A percentile compares a stretch with the other conserved stretches of the same genome.
Evolutionary conservation across 2,329 filamentous ascomycete genomes (phyloP).

Genomic region (Epichloe aotearoae): DNA sequence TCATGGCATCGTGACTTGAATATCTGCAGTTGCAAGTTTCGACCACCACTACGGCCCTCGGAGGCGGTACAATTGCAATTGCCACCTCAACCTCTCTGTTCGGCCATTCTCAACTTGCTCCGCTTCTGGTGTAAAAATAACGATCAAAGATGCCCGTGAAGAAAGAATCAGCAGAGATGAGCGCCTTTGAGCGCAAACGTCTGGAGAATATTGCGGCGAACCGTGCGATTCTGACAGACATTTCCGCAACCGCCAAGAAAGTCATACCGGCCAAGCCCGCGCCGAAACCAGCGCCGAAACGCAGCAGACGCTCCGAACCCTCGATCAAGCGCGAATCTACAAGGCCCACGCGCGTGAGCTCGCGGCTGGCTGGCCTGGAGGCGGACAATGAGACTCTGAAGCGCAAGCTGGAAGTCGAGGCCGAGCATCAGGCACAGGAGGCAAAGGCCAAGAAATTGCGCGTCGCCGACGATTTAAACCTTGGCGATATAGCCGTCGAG

Average conservation of each 20-base stretch:
- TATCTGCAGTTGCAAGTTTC: background rate
- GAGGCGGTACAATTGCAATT: too few relatives aligned
- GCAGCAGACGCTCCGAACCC: constrained; percentile 19
- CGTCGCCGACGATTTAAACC: constrained; percentile 45
- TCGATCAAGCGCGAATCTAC: constrained; percentile 32
- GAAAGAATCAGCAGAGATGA: constrained; percentile 39
- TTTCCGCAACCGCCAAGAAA: constrained; percentile 58
- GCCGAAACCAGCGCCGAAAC: constrained; percentile 28
- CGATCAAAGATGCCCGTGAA: constrained; percentile 29
- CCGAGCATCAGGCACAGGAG: constrained; percentile 25
- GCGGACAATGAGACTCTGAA: constrained; percentile 35
- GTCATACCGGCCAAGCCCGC: constrained; percentile 46
- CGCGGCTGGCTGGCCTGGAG: constrained; percentile 41
- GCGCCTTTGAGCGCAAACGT: constrained; percentile 75
- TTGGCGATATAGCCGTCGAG: constrained; percentile 67
- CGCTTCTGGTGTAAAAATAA: too few relatives aligned
- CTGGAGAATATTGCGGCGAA: constrained; percentile 81
- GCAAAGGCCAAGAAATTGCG: constrained; percentile 45
- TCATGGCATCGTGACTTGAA: background rate
- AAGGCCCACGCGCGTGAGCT: constrained; percentile 43
- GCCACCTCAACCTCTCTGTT: too few relatives aligned
- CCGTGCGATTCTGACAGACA: constrained; percentile 64
- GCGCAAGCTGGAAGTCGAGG: constrained; percentile 37
- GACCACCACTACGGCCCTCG: background rate
- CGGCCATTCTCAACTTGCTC: background rate